phyloP scores from a whole-genome alignment of 1,139 yeast species.

The Barnettozyma hawaiiensis region DNA sequence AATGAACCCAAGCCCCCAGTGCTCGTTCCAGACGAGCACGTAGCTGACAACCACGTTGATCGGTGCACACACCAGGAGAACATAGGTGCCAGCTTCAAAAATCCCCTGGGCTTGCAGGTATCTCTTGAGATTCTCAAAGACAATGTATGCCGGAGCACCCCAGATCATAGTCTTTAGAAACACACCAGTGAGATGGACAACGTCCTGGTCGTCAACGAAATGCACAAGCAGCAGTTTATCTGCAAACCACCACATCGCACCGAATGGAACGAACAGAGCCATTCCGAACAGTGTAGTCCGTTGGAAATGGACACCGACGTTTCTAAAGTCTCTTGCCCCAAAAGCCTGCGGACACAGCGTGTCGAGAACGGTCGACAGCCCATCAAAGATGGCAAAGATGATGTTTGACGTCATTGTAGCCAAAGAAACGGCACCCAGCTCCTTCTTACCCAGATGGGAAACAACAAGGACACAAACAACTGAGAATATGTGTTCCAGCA shows the following conservation, averaged over 20 bases:
- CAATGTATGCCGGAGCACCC: conserved; percentile 82
- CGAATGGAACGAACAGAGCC: conserved; percentile 55
- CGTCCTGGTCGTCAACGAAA: conserved; percentile 53
- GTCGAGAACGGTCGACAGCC: conserved; percentile 81
- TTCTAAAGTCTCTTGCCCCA: conserved; percentile 58
- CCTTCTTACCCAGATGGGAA: conserved; percentile 66
- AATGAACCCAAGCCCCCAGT: conserved; percentile 54
- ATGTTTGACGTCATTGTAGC: conserved; percentile 88
- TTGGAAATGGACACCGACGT: conserved; percentile 61
- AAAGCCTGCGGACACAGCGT: conserved; percentile 83
- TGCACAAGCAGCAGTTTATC: conserved; percentile 42
- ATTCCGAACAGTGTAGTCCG: conserved; percentile 56
- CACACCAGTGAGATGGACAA: conserved; percentile 55
- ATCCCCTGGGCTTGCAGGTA: conserved; percentile 89
- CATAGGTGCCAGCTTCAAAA: conserved; percentile 84
- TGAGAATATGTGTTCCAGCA: conserved; percentile 67
- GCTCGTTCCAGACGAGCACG: conserved; percentile 69
- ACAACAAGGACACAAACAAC: conserved; percentile 67
- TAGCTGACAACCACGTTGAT: conserved; percentile 66
- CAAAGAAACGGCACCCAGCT: conserved; percentile 75
- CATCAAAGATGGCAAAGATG: conserved; percentile 79
- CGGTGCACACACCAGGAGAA: conserved; percentile 75
- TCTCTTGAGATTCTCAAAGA: conserved; percentile 78
- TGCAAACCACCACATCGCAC: conserved; percentile 62
- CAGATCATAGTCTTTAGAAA: conserved; percentile 61